Evolutionary conservation across 139 green algal species (phyloP), one percentile per base, ranked within the genome.

Genomic region (Chlorella sp.): DNA sequence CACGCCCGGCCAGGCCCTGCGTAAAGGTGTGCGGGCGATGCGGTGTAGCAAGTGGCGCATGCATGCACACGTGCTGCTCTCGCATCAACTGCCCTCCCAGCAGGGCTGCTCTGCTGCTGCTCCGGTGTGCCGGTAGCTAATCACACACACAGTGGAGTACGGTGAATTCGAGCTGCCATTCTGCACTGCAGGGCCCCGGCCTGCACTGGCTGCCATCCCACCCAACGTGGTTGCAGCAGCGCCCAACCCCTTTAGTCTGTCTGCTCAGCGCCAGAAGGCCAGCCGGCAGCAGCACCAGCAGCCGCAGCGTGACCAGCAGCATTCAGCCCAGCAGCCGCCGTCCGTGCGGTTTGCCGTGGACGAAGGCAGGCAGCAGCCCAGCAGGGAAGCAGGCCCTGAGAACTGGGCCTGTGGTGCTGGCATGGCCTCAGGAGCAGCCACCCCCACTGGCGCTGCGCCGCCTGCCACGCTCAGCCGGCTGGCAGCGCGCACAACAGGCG

Each of bases 181-280:
- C n/a, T n/a, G n/a, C n/a, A n/a, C n/a, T 74, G 63, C 78, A 83
- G 78, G 78, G 3, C 25, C 36, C 0, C 78, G 78, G 4, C 62
- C 81, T 1, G 56, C 51, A 15, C 56, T 78, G 51, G 68, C 67
- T 15, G 20, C 47, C 21, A 71, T 78, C 15, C 16, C 34, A 0
- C 3, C 80, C 65, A 85, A 85, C 67, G 32, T 76, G 12, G 51
- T 21, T 4, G 74, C 74, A 34, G 74, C 74, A 36, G 55, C 34
- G 69, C 69, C 69, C 51, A 81, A 81, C 74, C 74, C 74, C 32
- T 81, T 81, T n/a, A 81, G 74, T 47, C n/a, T 81, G 20, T 56
- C 74, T 9, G 74, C 55, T 0, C 74, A 81, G 32, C 74, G 74
- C 18, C 56, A 81, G 51, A 81, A 81, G 55, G 32, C 18, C 15